phyloP scores from a whole-genome alignment of 768 basidiomycete genomes.

The Boletellus sp. region DNA sequence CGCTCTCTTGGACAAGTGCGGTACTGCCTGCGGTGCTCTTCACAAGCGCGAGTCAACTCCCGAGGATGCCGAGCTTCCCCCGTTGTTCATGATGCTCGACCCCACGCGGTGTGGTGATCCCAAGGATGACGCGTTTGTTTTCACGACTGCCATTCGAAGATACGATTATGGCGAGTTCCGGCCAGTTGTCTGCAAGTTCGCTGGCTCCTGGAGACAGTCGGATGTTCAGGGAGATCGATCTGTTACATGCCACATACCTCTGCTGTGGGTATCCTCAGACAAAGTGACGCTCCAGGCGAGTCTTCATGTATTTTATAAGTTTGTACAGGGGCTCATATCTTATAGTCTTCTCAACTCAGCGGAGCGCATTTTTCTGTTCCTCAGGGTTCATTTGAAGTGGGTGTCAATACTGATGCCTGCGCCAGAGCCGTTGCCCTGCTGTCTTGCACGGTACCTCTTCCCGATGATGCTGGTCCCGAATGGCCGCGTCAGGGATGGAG shows the following conservation, averaged over 20 bases:
- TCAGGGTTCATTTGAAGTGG: constrained; percentile 45
- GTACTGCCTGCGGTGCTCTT: constrained; percentile 80
- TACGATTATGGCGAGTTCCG: constrained; percentile 80
- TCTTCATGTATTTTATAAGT: background rate
- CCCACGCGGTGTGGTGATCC: constrained; percentile 76
- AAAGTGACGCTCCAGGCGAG: constrained; percentile 54
- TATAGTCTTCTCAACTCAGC: constrained; percentile 49
- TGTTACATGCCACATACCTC: constrained; percentile 57
- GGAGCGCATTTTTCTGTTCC: constrained; percentile 70
- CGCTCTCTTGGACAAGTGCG: constrained; percentile 77
- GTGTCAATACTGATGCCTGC: constrained; percentile 60
- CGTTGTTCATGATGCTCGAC: constrained; percentile 77
- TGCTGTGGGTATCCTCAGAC: constrained; percentile 56
- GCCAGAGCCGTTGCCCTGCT: constrained; percentile 73
- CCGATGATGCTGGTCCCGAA: constrained; percentile 64
- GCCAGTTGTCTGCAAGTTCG: constrained; percentile 70
- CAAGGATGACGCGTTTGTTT: constrained; percentile 77
- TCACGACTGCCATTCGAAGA: constrained; percentile 73
- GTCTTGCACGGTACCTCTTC: constrained; percentile 70
- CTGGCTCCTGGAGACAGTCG: constrained; percentile 76
- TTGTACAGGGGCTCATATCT: constrained; percentile 5
- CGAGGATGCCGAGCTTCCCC: constrained; percentile 50
- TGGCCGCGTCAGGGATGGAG: constrained; percentile 76
- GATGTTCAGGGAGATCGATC: constrained; percentile 44
- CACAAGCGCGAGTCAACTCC: constrained; percentile 55